Evolutionary conservation across 2,329 filamentous ascomycete species (phyloP), one percentile per base, ranked within the genome.

Genomic region (Albifimbria verrucaria): DNA sequence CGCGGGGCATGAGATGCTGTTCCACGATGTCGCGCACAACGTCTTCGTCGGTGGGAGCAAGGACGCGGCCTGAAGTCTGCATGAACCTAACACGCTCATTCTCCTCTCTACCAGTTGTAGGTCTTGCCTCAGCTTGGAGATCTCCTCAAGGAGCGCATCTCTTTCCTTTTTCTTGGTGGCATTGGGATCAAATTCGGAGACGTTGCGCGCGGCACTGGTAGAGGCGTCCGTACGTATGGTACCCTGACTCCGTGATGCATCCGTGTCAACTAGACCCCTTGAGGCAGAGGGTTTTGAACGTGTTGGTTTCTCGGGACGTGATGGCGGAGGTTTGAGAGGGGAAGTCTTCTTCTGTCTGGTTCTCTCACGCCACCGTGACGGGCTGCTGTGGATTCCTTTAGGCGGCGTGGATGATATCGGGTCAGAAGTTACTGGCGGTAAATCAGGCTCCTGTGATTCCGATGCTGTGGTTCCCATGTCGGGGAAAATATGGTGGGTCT

Each of bases 361-460:
- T 43, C 62, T 57, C 24, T 60, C 58, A 18, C 69, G 74, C 59
- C 77, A 72, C 59, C 74, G 74, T 3, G 79, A 81, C 0, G 83
- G 81, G 15, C 80, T 83, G 49, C 78, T 77, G 54, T 86, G 83
- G 24, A 87, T 86, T 1, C 83, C 84, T 20, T 72, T 65, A 1
- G 82, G 80, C 7, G 81, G 81, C 3, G 79, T 80, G 43, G 76
- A 79, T 24, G 82, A 73, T 1, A 80, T 71, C 0, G 78, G 75
- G 53, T 86, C 82, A 2, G 71, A 69, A 12, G 77, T 67, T 0
- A 81, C 81, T 0, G 82, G 82, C 3, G 86, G 87, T 5, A 89
- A 73, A 47, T 87, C 83, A 2, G 85, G 85, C 59, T 89, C 84
- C 17, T 76, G 76, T 22, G 32, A 32, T 4, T 36, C 28, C 12